Evolutionary conservation across 805 yeast genomes (phyloP), one percentile per base, ranked within the genome.

Genomic region (Saccharomyces paradoxus): DNA sequence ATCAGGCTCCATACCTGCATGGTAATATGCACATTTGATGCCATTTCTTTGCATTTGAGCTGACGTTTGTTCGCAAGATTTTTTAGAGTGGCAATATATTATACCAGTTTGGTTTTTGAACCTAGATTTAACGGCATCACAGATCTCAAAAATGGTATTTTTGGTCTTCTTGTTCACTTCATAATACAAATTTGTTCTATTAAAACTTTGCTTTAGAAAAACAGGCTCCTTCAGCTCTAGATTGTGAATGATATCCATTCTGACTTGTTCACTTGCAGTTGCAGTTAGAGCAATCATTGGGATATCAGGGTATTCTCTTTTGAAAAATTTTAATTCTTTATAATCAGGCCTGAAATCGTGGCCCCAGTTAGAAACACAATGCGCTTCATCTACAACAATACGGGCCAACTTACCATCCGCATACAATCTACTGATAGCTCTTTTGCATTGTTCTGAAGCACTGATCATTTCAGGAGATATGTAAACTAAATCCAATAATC

Each of bases 361-460:
- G 21, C 99, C 99, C 99, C 99, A 94, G 9, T 96, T 86, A 52
- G 97, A 89, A 52, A 95, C 96, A 78, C 99, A 94, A 72, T 94
- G 99, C 0, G 99, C 99, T 67, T 87, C 99, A 72, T 94, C 99
- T 46, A 94, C 90, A 7, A 94, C 97, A 37, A 94, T 79, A 51
- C 98, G 76, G 0, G 97, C 96, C 30, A 94, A 72, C 62, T 75
- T 74, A 10, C 78, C 75, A 41, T 78, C 78, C 9, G 74, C 72
- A 65, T 87, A 76, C 4, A 94, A 72, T 51, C 71, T 76, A 9
- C 76, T 71, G 52, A 94, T 83, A 0, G 86, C 84, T 52, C 75
- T 77, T 62, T 81, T 85, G 49, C 94, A 83, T 62, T 83, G 83
- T 8, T 72, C 77, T 27, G 95, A 87, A 3, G 86, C 84, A 62